Evolutionary conservation across 768 basidiomycete genomes (phyloP), one percentile per base, ranked within the genome.

Genomic region (Leccinum broughii): DNA sequence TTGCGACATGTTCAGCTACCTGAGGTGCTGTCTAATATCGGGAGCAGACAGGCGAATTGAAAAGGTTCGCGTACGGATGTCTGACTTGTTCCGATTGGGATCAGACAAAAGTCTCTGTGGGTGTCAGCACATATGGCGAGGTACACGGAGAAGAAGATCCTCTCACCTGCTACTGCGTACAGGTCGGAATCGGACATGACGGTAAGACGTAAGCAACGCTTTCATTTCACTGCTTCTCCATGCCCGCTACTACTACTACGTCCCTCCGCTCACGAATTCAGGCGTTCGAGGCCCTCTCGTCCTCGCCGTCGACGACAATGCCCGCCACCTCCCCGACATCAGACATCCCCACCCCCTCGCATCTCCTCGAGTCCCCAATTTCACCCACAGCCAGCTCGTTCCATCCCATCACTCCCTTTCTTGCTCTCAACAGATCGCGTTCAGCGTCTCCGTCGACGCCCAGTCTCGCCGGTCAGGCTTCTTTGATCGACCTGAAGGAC

Each of bases 71-170:
- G 51, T 63, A 89, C 93, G 6, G 90, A 93, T 24, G 90, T 76
- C 32, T 85, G 83, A 15, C 73, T 83, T 2, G 89, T 91, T 58
- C 93, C 93, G 57, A 95, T 88, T 13, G 93, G 93, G 58, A 94
- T 87, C 41, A 95, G 83, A 68, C 93, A 95, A 70, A 95, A 93
- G 73, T 95, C 93, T 93, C 46, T 50, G 24, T 26, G 51, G 24
- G 51, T 41, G 24, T 22, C 26, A 55, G 57, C 13, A 10, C 9
- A 30, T 30, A 10, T 30, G 26, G 50, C 26, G 20, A 46, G 50
- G 28, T 20, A 44, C 10, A 5, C n/a, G 15, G 32, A 13, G 41
- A 24, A 24, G 3, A 20, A 46, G 44, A 46, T 9, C 8, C 8
- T 14, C 17, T 20, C 73, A 85, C 90, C 91, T 75, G 90, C 91